phyloP scores from a whole-genome alignment of 1,284 basidiomycete species.

The Uromyces viciae-fabae region DNA sequence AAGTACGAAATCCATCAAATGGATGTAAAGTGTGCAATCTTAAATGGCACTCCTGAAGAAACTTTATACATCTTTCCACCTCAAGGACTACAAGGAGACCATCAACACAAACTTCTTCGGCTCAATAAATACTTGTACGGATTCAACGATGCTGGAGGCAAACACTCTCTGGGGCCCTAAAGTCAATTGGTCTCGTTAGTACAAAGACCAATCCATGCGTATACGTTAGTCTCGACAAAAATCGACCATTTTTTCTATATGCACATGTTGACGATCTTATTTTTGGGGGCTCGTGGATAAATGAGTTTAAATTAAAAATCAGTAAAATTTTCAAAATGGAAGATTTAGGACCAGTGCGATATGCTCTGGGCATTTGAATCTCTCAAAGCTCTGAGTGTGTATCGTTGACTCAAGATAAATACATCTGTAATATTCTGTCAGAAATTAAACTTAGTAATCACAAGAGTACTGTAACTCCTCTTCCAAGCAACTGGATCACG shows the following conservation, averaged over 20 bases:
- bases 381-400: not conserved
- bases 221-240: not conserved
- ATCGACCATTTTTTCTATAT: not conserved
- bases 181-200: not conserved
- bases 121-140: not conserved
- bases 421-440: no score
- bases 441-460: no score
- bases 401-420: not conserved
- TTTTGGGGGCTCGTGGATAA: not conserved
- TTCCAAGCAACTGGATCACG: no score
- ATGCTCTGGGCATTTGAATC: not conserved
- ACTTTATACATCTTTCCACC: not conserved
- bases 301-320: not conserved
- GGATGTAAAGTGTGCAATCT: not conserved
- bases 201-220: not conserved
- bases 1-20: not conserved
- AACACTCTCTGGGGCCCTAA: not conserved
- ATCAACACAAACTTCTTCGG: not conserved
- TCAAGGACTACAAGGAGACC: not conserved
- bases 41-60: not conserved
- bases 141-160: not conserved
- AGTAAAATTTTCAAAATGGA: not conserved
- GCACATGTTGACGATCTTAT: constrained; percentile 1
- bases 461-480: no score
- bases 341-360: not conserved